phyloP scores from a whole-genome alignment of 768 basidiomycete species.

The Lactifluus pinguis region DNA sequence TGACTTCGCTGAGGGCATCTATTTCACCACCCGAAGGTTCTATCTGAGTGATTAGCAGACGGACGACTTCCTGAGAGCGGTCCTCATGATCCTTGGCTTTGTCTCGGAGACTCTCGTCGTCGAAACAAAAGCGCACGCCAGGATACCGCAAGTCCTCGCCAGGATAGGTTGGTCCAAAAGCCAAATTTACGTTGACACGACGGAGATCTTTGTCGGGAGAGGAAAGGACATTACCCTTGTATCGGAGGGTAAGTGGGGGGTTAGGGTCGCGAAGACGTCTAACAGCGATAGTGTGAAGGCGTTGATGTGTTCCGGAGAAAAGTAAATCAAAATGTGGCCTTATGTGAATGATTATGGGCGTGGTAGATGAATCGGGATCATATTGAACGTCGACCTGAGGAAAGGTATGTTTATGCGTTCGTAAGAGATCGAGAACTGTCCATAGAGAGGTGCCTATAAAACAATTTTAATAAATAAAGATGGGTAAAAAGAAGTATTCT shows the following conservation, averaged over 20 bases:
- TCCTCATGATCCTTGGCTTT: conserved; percentile 45
- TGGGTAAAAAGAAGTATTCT: conserved; percentile 26
- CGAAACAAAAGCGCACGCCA: conserved; percentile 77
- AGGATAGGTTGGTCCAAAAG: conserved; percentile 79
- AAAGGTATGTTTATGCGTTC: conserved; percentile 56
- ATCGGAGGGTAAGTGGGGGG: conserved; percentile 59
- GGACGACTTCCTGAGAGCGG: conserved; percentile 65
- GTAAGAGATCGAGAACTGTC: conserved; percentile 61
- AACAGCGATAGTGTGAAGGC: conserved; percentile 70
- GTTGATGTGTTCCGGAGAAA: conserved; percentile 71
- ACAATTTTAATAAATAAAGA: background rate
- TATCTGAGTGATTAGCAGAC: conserved; percentile 66
- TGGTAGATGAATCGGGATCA: conserved; percentile 62
- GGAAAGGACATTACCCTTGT: conserved; percentile 56
- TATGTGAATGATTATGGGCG: conserved; percentile 69
- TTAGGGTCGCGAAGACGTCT: conserved; percentile 56
- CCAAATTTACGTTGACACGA: conserved; percentile 55
- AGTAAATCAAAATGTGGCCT: conserved; percentile 80
- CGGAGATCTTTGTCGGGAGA: conserved; percentile 52
- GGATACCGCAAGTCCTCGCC: conserved; percentile 73
- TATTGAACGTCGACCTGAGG: conserved; percentile 81
- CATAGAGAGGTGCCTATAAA: conserved; percentile 63
- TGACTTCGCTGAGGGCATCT: conserved; percentile 69
- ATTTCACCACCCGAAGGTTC: conserved; percentile 42
- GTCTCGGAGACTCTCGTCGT: conserved; percentile 54